These are phyloP conservation scores for Scheffersomyces cryptocercus DNA, from an alignment of 1,139 yeast species.

Conservation along the genomic window DNA sequence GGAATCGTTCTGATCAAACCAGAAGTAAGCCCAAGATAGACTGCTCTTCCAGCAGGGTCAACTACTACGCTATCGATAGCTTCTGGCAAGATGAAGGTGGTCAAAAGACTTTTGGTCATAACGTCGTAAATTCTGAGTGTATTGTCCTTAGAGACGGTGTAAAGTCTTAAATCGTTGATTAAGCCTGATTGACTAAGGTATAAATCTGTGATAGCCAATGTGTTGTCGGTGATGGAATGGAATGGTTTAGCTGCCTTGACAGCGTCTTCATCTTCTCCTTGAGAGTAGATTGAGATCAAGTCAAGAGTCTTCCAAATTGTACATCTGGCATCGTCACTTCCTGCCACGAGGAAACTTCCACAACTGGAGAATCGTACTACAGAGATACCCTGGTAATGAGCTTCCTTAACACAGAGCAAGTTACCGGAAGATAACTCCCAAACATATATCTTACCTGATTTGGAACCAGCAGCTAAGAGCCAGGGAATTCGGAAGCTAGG, in stretches of 20 bases:
- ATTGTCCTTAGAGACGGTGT: slow-evolving; percentile 72
- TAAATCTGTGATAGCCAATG: slow-evolving; percentile 71
- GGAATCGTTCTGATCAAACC: slow-evolving; percentile 65
- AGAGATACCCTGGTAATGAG: slow-evolving; percentile 80
- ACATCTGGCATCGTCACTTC: slow-evolving; percentile 81
- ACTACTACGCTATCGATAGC: slow-evolving; percentile 59
- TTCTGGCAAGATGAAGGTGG: slow-evolving; percentile 69
- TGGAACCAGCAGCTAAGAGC: slow-evolving; percentile 72
- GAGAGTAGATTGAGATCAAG: slow-evolving; percentile 42
- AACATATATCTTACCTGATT: slow-evolving; percentile 70
- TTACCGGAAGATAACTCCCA: slow-evolving; percentile 89
- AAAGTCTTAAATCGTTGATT: slow-evolving; percentile 61
- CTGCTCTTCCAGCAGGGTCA: slow-evolving; percentile 82
- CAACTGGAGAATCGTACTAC: slow-evolving; percentile 60
- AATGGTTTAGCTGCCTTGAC: slow-evolving; percentile 37
- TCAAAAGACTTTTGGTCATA: slow-evolving; percentile 43
- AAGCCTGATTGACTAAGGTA: slow-evolving; percentile 48
- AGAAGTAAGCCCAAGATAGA: slow-evolving; percentile 67
- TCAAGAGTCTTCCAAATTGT: slow-evolving; percentile 74
- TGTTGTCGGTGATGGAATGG: slow-evolving; percentile 68
- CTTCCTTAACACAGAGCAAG: slow-evolving; percentile 69
- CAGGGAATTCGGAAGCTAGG: slow-evolving; percentile 57
- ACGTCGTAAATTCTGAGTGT: slow-evolving; percentile 71
- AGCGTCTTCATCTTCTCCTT: slow-evolving; percentile 16
- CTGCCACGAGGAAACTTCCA: slow-evolving; percentile 69